Base-by-base conservation (phyloP, 805 yeast genomes). In the Maudiozyma pseudohumilis region DNA sequence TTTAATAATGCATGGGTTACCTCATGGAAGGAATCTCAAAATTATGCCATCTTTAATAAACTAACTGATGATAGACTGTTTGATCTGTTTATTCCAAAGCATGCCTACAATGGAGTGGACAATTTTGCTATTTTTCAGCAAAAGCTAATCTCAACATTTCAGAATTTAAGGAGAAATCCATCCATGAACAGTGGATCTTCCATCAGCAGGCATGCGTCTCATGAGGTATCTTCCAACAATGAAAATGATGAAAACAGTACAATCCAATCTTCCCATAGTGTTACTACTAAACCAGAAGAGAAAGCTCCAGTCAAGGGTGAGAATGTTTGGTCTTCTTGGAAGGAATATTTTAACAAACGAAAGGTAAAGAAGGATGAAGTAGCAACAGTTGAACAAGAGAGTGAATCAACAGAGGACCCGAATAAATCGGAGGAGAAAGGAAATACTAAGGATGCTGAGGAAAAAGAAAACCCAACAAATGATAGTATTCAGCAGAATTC, bases 11-110 rank as follows among this genome's bases (percentile, higher is more conserved):
- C 57, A 18, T 82, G 74, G 66, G 62, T 74, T 7, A 56, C 60
- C 5, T 52, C 44, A 15, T 83, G 88, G 82, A 66, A 63, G 44
- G 39, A 46, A 18, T 76, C 86, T 0, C 63, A 64, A 38, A 77
- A 76, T 46, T 81, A 63, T 49, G 49, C 63, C 26, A 60, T 77
- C 1, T 82, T 80, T 55, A 65, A 74, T 44, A 47, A 52, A 19
- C 58, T 56, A 35, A 80, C 88, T 0, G 88, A 80, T 50, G 80
- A 77, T 50, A 82, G 82, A 48, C 56, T 81, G 26, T 81, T 80
- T 56, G 80, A 75, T 53, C 64, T 73, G 27, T 74, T 74, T 38
- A 72, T 68, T 41, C 77, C 78, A 16, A 63, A 53, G 29, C 70
- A 65, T 43, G 40, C 60, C 2, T 56, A 52, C 42, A 49, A 47